Conservation (phyloP, 2,329 filamentous ascomycete species). For the Chalaropsis thielavioides region DNA sequence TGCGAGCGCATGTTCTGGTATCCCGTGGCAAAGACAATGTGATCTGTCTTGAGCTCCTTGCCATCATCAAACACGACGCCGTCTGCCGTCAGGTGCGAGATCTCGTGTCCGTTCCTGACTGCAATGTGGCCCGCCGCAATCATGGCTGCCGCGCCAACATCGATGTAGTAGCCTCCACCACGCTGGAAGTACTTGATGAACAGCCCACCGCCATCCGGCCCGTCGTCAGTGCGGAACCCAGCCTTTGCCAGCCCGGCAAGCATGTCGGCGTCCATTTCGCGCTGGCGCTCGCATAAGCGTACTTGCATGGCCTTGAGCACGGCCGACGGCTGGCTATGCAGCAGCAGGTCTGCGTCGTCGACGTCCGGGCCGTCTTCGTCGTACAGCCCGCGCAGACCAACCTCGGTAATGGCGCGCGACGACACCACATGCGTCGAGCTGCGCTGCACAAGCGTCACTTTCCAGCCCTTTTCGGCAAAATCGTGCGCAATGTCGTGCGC, state of each 20-base stretch:
- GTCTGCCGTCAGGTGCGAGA: slow-evolving; percentile 34
- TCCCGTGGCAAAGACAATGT: slow-evolving; percentile 49
- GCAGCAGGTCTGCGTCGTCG: slow-evolving; percentile 50
- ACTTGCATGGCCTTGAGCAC: slow-evolving; percentile 46
- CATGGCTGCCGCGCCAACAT: slow-evolving; percentile 48
- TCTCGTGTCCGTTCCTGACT: slow-evolving; percentile 44
- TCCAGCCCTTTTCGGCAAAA: slow-evolving; percentile 49
- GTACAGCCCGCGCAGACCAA: slow-evolving; percentile 38
- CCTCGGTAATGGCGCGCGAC: slow-evolving; percentile 36
- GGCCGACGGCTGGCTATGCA: slow-evolving; percentile 42
- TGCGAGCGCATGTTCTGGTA: slow-evolving; percentile 56
- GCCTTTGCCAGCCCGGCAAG: slow-evolving; percentile 35
- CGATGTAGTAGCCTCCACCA: slow-evolving; percentile 57
- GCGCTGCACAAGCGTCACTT: slow-evolving; percentile 56
- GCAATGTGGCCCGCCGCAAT: slow-evolving; percentile 51
- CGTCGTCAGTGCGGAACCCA: slow-evolving; percentile 47
- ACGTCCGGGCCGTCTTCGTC: slow-evolving; percentile 40
- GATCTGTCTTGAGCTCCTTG: slow-evolving; percentile 41
- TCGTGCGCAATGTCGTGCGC: slow-evolving; percentile 56
- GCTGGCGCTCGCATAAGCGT: slow-evolving; percentile 26
- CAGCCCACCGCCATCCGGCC: slow-evolving; percentile 42
- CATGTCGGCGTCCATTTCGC: slow-evolving; percentile 27
- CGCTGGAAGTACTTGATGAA: slow-evolving; percentile 49
- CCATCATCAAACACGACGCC: slow-evolving; percentile 40
- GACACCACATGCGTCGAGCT: slow-evolving; percentile 50